Base-by-base conservation (phyloP, 2,329 filamentous ascomycete species). In the Hymenotorrendiella dingleyae region DNA sequence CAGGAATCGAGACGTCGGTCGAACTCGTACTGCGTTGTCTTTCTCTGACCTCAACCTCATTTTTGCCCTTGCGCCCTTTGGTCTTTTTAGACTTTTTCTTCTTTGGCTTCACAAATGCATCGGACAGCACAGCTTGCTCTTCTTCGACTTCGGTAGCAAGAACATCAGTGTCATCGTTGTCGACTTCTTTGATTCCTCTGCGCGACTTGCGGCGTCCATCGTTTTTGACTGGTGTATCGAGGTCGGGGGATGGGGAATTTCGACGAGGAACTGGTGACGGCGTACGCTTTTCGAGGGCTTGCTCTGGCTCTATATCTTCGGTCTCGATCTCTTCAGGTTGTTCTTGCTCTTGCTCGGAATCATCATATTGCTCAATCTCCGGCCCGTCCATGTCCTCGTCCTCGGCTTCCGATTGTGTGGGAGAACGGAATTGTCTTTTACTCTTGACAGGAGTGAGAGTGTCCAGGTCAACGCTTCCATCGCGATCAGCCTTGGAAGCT, bases 201-300 rank as follows among this genome's bases (percentile, higher is more conserved):
- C 36, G 36, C 11, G 29, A 21, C 21, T 29, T 19, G 3, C 36
- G 26, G n/a, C 37, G 37, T 12, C 37, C 37, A 11, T 40, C 37
- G 6, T 17, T 3, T 23, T 24, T 30, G 19, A 40, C 3, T 9
- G 37, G 37, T 23, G 37, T 40, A 17, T 40, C 37, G 23, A 40
- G 37, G 21, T 40, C 37, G 9, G 37, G 37, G 19, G 14, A 19
- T 9, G 14, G 6, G 33, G 8, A n/a, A n/a, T n/a, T n/a, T n/a
- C n/a, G 8, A 16, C 29, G 29, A 32, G 29, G 6, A 27, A 27
- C 12, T 27, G 7, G 7, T 27, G 24, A 12, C 7, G 24, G 7
- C 8, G 24, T 27, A 12, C 24, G 8, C 8, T 27, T 27, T 27
- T 27, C 24, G 29, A 7, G 29, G 6, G 29, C 29, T 9, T 9